These are phyloP conservation scores for Cercis canadensis DNA, from an alignment of 306 rosid species.

Conservation along the genomic window DNA sequence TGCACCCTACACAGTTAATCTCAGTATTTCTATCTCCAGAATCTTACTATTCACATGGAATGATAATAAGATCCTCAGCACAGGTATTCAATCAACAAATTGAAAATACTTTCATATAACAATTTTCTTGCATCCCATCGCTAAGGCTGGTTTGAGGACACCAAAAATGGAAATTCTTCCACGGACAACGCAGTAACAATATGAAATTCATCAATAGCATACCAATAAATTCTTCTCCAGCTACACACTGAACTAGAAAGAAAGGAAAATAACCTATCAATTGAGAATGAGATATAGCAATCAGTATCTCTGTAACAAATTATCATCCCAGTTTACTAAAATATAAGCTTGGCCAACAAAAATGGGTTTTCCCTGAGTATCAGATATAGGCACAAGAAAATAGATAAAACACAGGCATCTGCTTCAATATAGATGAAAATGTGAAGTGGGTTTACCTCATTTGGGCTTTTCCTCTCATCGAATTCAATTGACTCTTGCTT, in stretches of 20 bases:
- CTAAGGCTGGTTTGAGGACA: no score
- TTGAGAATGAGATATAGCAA: neutral
- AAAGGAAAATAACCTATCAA: neutral
- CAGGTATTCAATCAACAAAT: slow-evolving; percentile 19
- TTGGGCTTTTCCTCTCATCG: slow-evolving; percentile 79
- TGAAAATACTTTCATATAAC: neutral
- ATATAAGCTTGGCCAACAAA: slow-evolving; percentile 7
- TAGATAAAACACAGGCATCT: slow-evolving; percentile 11
- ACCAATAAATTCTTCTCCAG: neutral
- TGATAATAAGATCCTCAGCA: neutral
- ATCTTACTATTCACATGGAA: no score
- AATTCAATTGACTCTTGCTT: slow-evolving; percentile 52
- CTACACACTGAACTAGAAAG: neutral
- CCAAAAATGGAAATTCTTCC: neutral
- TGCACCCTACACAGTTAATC: no score
- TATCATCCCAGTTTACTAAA: neutral
- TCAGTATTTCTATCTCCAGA: no score
- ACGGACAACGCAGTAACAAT: neutral
- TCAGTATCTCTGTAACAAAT: neutral
- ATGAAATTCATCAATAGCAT: neutral
- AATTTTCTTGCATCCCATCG: slow-evolving; percentile 12
- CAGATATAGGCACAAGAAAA: neutral
- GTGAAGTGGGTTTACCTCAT: slow-evolving; percentile 54
- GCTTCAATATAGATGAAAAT: slow-evolving; percentile 18
- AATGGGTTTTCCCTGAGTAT: neutral